Base-by-base conservation (phyloP, 1,284 basidiomycete genomes). In the Puccinia triticina region DNA sequence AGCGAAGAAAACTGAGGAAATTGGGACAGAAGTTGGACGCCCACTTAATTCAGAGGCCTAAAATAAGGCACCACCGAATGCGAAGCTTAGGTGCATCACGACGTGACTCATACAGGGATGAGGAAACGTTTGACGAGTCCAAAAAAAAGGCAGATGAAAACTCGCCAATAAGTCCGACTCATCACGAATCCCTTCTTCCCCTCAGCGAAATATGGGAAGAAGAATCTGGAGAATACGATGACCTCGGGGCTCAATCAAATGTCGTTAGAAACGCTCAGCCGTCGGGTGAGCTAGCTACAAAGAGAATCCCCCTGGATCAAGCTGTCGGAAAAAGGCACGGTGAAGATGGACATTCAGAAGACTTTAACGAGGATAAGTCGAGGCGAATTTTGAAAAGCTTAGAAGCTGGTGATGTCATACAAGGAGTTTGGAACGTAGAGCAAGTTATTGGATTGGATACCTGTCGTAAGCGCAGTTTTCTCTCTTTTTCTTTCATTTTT, bases 341-440 rank as follows among this genome's bases (percentile, higher is more conserved):
- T 14, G 73, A 84, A 64, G 85, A 86, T 23, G n/a, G 29, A 50
- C 53, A 53, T 26, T 50, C 32, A 29, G 79, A 73, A 48, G 79
- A 82, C 46, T 66, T 82, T 8, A 72, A 61, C 88, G 92, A 86
- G 90, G 94, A 86, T 92, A 96, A 88, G 92, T 94, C 86, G 84
- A 88, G 87, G 82, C 87, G 83, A 83, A 88, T 89, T 12, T 85
- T 88, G 21, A 88, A 88, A 61, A 87, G 88, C 0, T 89, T 98
- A 32, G 93, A 96, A 85, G 91, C 92, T 18, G 94, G 94, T 3
- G 96, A 98, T 86, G 90, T 94, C 2, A 94, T 98, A 57, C 94
- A 96, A 85, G 93, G 93, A n/a, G 92, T 94, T 1, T 90, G 79
- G 79, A 82, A 82, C 85, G 84, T 87, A 85, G 79, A 82, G 48